Conservation (phyloP, 2,329 filamentous ascomycete species). For the Colletotrichum tabaci region DNA sequence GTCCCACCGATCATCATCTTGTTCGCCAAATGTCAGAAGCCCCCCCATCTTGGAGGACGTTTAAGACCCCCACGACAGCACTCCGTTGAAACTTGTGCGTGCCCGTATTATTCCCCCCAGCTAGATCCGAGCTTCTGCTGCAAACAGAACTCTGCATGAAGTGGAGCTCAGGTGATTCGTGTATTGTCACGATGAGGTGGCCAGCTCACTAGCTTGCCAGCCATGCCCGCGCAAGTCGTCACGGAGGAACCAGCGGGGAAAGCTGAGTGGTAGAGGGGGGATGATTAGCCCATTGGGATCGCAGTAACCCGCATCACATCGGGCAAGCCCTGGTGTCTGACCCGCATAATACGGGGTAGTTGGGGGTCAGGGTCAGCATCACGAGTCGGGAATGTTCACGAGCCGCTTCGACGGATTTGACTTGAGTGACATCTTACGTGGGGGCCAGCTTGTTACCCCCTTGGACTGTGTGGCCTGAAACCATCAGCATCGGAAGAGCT, state of each 20-base stretch:
- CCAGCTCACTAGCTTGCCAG: not conserved
- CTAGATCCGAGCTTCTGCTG: slow-evolving; percentile 18
- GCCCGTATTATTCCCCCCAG: slow-evolving; percentile 9
- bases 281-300: not conserved
- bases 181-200: not conserved
- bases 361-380: slow-evolving; percentile 39
- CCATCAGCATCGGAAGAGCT: not conserved
- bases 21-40: not conserved
- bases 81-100: not conserved
- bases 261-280: not conserved
- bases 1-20: not conserved
- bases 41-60: not conserved
- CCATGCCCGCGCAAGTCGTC: not conserved
- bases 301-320: slow-evolving; percentile 13
- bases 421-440: slow-evolving; percentile 15
- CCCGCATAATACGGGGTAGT: slow-evolving; percentile 1
- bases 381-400: slow-evolving; percentile 14
- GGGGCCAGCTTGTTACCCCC: slow-evolving; percentile 21
- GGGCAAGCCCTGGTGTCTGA: not conserved
- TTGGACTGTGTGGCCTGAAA: not conserved
- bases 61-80: slow-evolving; percentile 18
- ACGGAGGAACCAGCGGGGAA: slow-evolving; percentile 26
- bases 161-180: slow-evolving; percentile 26
- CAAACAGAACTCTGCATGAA: slow-evolving; percentile 17
- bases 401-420: slow-evolving; percentile 27